These are phyloP conservation scores for Chalciporus piperatus DNA, from an alignment of 768 basidiomycete genomes.

Conservation along the genomic window DNA sequence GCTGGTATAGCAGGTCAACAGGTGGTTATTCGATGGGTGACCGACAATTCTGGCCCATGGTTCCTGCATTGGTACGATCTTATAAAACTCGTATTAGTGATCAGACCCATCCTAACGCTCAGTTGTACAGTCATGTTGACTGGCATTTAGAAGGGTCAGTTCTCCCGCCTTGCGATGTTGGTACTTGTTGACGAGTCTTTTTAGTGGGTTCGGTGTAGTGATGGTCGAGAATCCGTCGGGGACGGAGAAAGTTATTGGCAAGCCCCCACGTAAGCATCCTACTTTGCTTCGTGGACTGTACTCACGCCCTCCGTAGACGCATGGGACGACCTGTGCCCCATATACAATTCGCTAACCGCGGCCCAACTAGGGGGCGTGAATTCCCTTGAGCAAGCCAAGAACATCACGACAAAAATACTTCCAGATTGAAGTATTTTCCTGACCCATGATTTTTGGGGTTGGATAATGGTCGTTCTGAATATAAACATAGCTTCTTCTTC, in stretches of 20 bases:
- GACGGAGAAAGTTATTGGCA: slow-evolving; percentile 10
- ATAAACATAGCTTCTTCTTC: no score
- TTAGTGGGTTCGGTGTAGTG: slow-evolving; percentile 27
- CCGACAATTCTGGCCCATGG: slow-evolving; percentile 66
- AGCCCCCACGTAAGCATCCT: slow-evolving; percentile 11
- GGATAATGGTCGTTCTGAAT: no score
- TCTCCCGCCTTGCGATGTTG: neutral
- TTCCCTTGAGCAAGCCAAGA: slow-evolving; percentile 17
- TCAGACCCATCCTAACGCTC: neutral
- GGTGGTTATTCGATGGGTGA: slow-evolving; percentile 53
- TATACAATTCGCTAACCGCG: slow-evolving; percentile 13
- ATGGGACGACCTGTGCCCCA: slow-evolving; percentile 27
- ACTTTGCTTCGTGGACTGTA: neutral
- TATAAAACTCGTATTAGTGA: neutral
- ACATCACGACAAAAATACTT: slow-evolving; percentile 16
- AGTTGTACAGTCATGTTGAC: slow-evolving; percentile 25
- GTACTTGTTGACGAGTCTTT: neutral
- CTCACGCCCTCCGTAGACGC: slow-evolving; percentile 10
- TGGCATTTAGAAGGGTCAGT: slow-evolving; percentile 28
- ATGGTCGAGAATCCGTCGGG: slow-evolving; percentile 25
- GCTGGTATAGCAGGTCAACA: slow-evolving; percentile 34
- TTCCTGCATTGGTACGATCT: slow-evolving; percentile 37
- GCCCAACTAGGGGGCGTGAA: slow-evolving; percentile 23
- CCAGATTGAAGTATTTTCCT: slow-evolving; percentile 5
- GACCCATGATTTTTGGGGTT: neutral